Conservation (phyloP, 1,139 yeast species). For the Taphrina communis region DNA sequence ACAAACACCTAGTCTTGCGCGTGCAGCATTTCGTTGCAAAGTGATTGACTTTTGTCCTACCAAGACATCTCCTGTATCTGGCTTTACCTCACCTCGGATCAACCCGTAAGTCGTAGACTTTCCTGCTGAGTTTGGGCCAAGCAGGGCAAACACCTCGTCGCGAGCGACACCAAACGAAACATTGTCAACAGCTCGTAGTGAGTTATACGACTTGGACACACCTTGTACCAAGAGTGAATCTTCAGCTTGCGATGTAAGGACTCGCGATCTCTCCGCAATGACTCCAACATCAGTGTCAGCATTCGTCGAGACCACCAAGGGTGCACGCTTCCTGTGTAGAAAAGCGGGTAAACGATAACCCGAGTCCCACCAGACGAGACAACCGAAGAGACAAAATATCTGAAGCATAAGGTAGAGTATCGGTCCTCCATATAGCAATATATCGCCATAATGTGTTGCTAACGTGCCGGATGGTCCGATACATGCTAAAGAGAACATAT, state of each 20-base stretch:
- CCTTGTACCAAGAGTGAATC: conserved; percentile 49
- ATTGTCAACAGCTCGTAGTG: conserved; percentile 50
- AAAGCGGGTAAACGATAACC: conserved; percentile 48
- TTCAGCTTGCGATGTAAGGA: conserved; percentile 42
- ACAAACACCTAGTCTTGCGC: conserved; percentile 53
- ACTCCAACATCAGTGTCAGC: conserved; percentile 7
- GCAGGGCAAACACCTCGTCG: conserved; percentile 52
- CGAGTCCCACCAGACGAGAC: conserved; percentile 52
- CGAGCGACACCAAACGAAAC: conserved; percentile 52
- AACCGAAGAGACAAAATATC: conserved; percentile 47
- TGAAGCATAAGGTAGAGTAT: conserved; percentile 51
- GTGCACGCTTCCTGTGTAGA: neutral
- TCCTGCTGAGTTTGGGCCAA: conserved; percentile 99
- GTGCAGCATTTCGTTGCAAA: conserved; percentile 49
- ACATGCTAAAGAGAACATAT: conserved; percentile 52
- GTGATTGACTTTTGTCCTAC: conserved; percentile 51
- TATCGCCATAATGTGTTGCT: conserved; percentile 49
- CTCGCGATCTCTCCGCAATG: conserved; percentile 4
- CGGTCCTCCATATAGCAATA: conserved; percentile 53
- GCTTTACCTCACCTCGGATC: conserved; percentile 61
- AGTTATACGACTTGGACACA: conserved; percentile 50
- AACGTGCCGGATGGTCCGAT: conserved; percentile 42
- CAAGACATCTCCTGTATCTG: conserved; percentile 50
- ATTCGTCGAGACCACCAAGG: conserved; percentile 9
- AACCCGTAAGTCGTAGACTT: conserved; percentile 81